Percentiles rank a stretch among this genome's conserved stretches.
phyloP scores from a whole-genome alignment of 1,139 yeast species.

The Yamadazyma spencermartinsiae region DNA sequence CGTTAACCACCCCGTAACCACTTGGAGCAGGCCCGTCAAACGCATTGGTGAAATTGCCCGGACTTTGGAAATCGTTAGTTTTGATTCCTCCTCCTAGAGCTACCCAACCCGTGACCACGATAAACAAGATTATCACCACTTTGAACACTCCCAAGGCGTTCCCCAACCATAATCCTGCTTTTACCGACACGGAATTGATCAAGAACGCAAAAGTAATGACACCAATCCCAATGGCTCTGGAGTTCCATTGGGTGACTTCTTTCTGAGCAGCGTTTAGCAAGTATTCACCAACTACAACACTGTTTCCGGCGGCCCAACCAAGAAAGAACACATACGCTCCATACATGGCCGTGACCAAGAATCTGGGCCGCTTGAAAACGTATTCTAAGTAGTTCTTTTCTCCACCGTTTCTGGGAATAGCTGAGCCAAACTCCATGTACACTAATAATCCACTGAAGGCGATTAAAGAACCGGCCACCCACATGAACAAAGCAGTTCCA shows the following conservation, averaged over 20 bases:
- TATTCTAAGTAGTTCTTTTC: constrained; percentile 82
- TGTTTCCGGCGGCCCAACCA: constrained; percentile 86
- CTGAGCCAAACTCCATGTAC: constrained; percentile 83
- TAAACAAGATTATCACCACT: constrained; percentile 63
- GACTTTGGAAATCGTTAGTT: constrained; percentile 46
- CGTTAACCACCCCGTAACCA: constrained; percentile 76
- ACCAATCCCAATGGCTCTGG: constrained; percentile 72
- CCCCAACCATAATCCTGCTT: constrained; percentile 66
- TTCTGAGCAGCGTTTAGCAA: constrained; percentile 68
- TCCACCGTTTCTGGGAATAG: constrained; percentile 85
- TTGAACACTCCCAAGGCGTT: constrained; percentile 73
- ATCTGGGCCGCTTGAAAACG: constrained; percentile 67
- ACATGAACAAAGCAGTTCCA: constrained; percentile 68
- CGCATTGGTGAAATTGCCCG: constrained; percentile 62
- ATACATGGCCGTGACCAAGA: constrained; percentile 71
- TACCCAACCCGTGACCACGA: constrained; percentile 78
- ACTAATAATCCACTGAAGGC: constrained; percentile 75
- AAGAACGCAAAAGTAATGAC: constrained; percentile 73
- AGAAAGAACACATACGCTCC: constrained; percentile 73
- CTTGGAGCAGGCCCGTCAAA: constrained; percentile 61
- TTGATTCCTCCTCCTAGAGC: constrained; percentile 73
- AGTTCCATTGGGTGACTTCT: constrained; percentile 71
- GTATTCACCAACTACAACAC: constrained; percentile 51
- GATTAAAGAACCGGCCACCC: constrained; percentile 77
- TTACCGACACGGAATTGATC: constrained; percentile 61